Evolutionary conservation across 768 basidiomycete genomes (phyloP).

Genomic region (Lactarius tabidus): DNA sequence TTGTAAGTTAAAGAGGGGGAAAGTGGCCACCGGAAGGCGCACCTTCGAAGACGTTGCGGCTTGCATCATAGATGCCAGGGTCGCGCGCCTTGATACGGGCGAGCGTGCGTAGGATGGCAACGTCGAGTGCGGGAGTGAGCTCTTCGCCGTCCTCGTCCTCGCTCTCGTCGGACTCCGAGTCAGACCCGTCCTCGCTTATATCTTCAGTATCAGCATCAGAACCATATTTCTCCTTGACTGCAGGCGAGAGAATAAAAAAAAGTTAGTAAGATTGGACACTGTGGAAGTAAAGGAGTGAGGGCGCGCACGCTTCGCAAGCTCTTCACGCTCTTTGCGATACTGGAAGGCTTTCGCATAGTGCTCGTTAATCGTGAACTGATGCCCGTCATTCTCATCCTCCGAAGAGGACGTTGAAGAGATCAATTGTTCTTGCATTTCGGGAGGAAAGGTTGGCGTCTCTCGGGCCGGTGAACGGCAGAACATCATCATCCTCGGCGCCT

Average conservation of each 20-base stretch:
- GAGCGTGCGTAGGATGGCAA: slow-evolving; percentile 87
- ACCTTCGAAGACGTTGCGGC: slow-evolving; percentile 79
- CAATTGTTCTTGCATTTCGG: slow-evolving; percentile 19
- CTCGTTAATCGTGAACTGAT: slow-evolving; percentile 64
- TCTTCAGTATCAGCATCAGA: slow-evolving; percentile 60
- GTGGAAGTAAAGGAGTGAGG: too few species aligned
- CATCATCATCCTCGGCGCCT: too few species aligned
- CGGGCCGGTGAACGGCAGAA: not conserved
- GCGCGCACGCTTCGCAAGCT: slow-evolving; percentile 67
- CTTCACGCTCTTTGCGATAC: slow-evolving; percentile 80
- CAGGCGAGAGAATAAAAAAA: slow-evolving; percentile 14
- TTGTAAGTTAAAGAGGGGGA: not conserved
- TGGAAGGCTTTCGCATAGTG: slow-evolving; percentile 81
- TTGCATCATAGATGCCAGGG: slow-evolving; percentile 75
- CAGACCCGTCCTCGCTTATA: slow-evolving; percentile 38
- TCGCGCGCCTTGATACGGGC: slow-evolving; percentile 79
- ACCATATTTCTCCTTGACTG: slow-evolving; percentile 87
- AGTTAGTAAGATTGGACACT: not conserved
- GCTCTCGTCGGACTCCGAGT: slow-evolving; percentile 73
- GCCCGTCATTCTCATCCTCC: slow-evolving; percentile 38
- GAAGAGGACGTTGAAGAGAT: slow-evolving; percentile 19
- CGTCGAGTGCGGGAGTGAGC: slow-evolving; percentile 89
- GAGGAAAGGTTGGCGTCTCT: not conserved
- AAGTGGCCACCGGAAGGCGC: slow-evolving; percentile 10
- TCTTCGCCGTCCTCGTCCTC: slow-evolving; percentile 96